A percentile compares a stretch with the other conserved stretches of the same genome.
phyloP scores from a whole-genome alignment of 1,139 yeast genomes.

The Saccharomyces hybrid region DNA sequence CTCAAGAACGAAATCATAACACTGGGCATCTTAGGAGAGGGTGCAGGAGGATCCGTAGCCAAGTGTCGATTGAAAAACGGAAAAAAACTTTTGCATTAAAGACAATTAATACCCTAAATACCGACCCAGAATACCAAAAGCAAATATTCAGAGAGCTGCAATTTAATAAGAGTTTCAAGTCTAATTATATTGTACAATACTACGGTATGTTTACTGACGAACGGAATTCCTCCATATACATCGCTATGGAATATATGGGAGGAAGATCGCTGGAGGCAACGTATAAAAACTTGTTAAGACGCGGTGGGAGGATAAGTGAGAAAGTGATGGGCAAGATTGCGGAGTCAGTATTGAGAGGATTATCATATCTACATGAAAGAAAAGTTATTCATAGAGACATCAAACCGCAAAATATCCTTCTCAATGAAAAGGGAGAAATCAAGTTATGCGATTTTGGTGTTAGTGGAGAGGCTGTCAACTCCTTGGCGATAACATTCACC shows the following conservation, averaged over 20 bases:
- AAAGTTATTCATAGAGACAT: constrained; percentile 87
- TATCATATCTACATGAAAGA: constrained; percentile 79
- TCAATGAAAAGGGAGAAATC: constrained; percentile 69
- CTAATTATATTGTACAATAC: constrained; percentile 80
- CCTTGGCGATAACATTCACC: constrained; percentile 89
- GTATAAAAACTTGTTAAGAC: constrained; percentile 52
- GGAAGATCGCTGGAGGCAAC: constrained; percentile 86
- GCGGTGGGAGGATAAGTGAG: constrained; percentile 85
- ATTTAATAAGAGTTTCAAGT: constrained; percentile 71
- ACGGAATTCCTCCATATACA: constrained; percentile 66
- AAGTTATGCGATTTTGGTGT: constrained; percentile 98
- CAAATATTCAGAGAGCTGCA: constrained; percentile 86
- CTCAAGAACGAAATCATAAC: constrained; percentile 51
- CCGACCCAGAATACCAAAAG: constrained; percentile 68
- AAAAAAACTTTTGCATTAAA: constrained; percentile 73
- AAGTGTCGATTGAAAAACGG: constrained; percentile 57
- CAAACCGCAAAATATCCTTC: constrained; percentile 83
- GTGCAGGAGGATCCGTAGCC: constrained; percentile 85
- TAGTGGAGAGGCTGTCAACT: constrained; percentile 90
- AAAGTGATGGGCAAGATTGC: constrained; percentile 86
- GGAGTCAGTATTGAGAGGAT: constrained; percentile 71
- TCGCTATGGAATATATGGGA: constrained; percentile 96
- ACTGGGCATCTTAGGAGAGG: constrained; percentile 75
- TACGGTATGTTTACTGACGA: constrained; percentile 84
- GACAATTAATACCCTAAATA: constrained; percentile 57